Conservation (phyloP, 768 basidiomycete species). For the Lactifluus hygrophoroides region DNA sequence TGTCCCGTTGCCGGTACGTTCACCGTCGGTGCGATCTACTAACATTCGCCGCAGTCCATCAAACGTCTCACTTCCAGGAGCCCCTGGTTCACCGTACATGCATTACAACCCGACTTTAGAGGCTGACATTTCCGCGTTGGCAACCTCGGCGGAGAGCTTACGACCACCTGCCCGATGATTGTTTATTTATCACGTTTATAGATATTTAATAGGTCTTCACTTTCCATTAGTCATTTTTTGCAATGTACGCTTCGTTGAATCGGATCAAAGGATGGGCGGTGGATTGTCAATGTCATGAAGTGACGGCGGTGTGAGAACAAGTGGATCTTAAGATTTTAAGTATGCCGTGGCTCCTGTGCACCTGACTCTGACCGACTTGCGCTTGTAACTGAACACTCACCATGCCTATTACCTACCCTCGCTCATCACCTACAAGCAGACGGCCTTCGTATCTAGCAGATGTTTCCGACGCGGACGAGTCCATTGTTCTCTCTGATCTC, state of each 20-base stretch:
- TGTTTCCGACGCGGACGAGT: constrained; percentile 48
- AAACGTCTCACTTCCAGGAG: constrained; percentile 16
- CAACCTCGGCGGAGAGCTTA: constrained; percentile 9
- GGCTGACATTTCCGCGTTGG: constrained; percentile 15
- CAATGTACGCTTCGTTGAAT: too few relatives aligned
- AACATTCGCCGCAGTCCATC: not conserved
- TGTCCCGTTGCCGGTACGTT: constrained; percentile 12
- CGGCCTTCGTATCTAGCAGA: constrained; percentile 5
- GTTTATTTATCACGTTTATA: not conserved
- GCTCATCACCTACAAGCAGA: not conserved
- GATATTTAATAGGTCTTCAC: not conserved
- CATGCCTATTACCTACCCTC: constrained; percentile 21
- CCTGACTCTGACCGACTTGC: too few relatives aligned
- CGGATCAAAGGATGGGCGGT: too few relatives aligned
- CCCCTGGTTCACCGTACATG: constrained; percentile 13
- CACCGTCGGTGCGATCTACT: constrained; percentile 10
- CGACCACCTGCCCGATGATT: not conserved
- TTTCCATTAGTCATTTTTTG: not conserved
- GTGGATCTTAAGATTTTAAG: not conserved
- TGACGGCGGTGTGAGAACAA: not conserved
- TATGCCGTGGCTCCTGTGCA: too few relatives aligned
- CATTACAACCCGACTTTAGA: constrained; percentile 16
- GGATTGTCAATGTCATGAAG: too few relatives aligned
- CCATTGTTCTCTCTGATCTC: constrained; percentile 65
- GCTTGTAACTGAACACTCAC: too few relatives aligned